Evolutionary conservation across 2,329 filamentous ascomycete species (phyloP).

Genomic region (Epichloe festucae): DNA sequence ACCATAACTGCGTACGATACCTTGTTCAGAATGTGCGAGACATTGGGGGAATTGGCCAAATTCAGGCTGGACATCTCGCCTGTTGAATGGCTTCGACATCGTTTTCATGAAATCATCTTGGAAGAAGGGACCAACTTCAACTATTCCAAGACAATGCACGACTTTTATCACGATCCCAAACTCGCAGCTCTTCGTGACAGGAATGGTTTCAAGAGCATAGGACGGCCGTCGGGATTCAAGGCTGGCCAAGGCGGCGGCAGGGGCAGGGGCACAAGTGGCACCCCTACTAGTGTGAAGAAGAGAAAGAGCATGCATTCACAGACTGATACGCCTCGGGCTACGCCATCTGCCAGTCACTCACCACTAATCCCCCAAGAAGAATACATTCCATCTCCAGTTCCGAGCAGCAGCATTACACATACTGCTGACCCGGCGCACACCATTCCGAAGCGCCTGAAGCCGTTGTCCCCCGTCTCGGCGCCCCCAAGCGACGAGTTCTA

Average conservation of each 20-base stretch:
- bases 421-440: background rate
- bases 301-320: slow-evolving; percentile 21
- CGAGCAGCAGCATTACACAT: background rate
- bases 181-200: slow-evolving; percentile 34
- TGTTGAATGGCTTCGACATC: slow-evolving; percentile 43
- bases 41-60: slow-evolving; percentile 39
- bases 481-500: slow-evolving; percentile 25
- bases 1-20: slow-evolving; percentile 41
- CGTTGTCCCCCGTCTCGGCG: slow-evolving; percentile 9
- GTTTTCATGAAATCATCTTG: slow-evolving; percentile 36
- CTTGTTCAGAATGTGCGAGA: slow-evolving; percentile 40
- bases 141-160: slow-evolving; percentile 35
- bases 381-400: slow-evolving; percentile 2
- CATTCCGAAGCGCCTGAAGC: slow-evolving; percentile 15
- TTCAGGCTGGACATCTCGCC: slow-evolving; percentile 40
- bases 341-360: slow-evolving; percentile 16
- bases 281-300: slow-evolving; percentile 17
- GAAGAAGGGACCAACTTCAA: slow-evolving; percentile 34
- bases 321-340: slow-evolving; percentile 15
- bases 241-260: slow-evolving; percentile 11
- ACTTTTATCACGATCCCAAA: slow-evolving; percentile 44
- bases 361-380: slow-evolving; percentile 12
- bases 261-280: slow-evolving; percentile 8
- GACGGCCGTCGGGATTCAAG: slow-evolving; percentile 37
- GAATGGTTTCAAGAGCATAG: slow-evolving; percentile 44